These are phyloP conservation scores for Juncus inflexus DNA, from an alignment of 176 grass and related monocot species.

Conservation along the genomic window DNA sequence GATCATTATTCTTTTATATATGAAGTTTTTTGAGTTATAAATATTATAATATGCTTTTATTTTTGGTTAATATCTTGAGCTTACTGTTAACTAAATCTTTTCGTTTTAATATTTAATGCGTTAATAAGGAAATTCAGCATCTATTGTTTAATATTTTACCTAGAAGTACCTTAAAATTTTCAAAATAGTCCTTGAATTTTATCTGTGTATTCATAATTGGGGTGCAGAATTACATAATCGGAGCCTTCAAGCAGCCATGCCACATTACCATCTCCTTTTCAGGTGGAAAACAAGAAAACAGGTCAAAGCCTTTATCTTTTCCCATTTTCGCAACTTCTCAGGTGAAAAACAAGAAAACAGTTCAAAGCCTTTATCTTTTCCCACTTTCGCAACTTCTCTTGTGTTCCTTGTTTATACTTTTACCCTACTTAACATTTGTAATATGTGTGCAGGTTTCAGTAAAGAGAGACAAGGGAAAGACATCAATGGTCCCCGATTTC, in stretches of 20 bases:
- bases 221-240: slow-evolving; percentile 68
- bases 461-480: slow-evolving; percentile 75
- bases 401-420: slow-evolving; percentile 9
- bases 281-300: slow-evolving; percentile 56
- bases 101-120: no score
- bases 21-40: no score
- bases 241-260: slow-evolving; percentile 81
- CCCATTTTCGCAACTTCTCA: neutral
- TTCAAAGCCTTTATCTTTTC: slow-evolving; percentile 32
- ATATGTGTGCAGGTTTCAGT: slow-evolving; percentile 43
- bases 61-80: no score
- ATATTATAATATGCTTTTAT: no score
- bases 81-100: no score
- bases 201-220: neutral
- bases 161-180: neutral
- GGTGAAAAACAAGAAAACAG: slow-evolving; percentile 60
- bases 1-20: no score
- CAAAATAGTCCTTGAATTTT: slow-evolving; percentile 3
- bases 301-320: slow-evolving; percentile 37
- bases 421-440: slow-evolving; percentile 4
- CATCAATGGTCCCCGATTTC: slow-evolving; percentile 61
- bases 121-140: no score
- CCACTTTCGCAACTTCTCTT: neutral
- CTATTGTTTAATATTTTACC: no score
- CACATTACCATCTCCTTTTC: slow-evolving; percentile 60